Percentiles rank a stretch among this genome's conserved stretches.
Conservation (phyloP, 108 stramenopile genomes). For the Cyclotella distinguenda region DNA sequence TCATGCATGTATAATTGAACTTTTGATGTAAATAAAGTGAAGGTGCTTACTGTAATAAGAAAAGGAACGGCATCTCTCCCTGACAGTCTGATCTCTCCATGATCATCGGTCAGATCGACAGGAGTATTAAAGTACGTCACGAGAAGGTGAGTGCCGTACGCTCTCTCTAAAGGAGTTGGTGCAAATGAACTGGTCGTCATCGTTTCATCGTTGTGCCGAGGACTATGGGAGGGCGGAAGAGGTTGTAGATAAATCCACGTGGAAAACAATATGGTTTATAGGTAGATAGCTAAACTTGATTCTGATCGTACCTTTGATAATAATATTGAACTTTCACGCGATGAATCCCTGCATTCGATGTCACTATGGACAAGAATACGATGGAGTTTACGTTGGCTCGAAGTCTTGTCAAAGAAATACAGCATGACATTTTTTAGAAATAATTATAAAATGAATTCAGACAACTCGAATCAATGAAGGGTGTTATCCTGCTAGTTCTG, state of each 20-base stretch:
- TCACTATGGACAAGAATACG: too few species aligned
- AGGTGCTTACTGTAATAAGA: slow-evolving; percentile 36
- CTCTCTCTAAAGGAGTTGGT: slow-evolving; percentile 64
- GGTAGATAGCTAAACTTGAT: too few species aligned
- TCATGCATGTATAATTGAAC: background rate
- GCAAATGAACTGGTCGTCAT: slow-evolving; percentile 11
- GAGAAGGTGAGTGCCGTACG: slow-evolving; percentile 51
- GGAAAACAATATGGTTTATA: too few species aligned
- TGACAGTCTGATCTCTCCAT: slow-evolving; percentile 38
- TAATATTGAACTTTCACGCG: too few species aligned
- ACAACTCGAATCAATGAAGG: background rate
- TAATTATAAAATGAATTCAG: background rate
- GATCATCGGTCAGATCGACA: slow-evolving; percentile 8
- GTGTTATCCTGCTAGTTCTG: slow-evolving; percentile 30
- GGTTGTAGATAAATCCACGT: too few species aligned
- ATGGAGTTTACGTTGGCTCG: too few species aligned
- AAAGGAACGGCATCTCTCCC: slow-evolving; percentile 69
- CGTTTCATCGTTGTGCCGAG: background rate
- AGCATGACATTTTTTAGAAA: slow-evolving; percentile 2
- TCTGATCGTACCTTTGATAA: too few species aligned
- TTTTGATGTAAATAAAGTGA: background rate
- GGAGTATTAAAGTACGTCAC: slow-evolving; percentile 49
- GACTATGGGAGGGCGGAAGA: background rate
- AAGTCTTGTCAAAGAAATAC: too few species aligned
- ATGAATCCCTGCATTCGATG: too few species aligned